A percentile compares a stretch with the other conserved stretches of the same genome.
phyloP scores from a whole-genome alignment of 306 rosid species.

The Acacia melanoxylon region DNA sequence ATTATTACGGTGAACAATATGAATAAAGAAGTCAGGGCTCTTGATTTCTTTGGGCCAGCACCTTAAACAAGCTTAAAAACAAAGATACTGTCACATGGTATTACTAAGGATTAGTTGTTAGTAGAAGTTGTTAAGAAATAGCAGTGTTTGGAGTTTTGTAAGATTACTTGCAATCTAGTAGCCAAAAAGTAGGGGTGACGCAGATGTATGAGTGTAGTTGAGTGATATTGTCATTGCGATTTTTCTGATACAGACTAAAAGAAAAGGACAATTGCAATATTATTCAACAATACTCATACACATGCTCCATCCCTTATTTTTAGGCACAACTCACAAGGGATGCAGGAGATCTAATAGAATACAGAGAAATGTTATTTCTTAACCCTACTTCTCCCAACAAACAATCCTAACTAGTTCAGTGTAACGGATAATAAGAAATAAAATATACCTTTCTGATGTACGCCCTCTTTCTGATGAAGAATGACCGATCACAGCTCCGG shows the following conservation, averaged over 20 bases:
- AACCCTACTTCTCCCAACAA: not conserved
- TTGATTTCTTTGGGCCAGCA: not conserved
- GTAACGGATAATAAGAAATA: not conserved
- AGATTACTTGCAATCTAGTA: not conserved
- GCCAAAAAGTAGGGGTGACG: not conserved
- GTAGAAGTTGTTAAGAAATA: not conserved
- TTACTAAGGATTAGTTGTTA: not conserved
- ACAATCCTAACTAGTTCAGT: not conserved
- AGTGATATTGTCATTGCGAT: not conserved
- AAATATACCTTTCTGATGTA: constrained; percentile 55
- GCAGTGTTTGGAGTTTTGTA: not conserved
- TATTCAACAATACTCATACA: not conserved
- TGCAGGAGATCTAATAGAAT: not conserved
- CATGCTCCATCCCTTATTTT: not conserved
- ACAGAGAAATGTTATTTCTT: not conserved
- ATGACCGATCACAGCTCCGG: constrained; percentile 69
- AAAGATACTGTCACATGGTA: not conserved
- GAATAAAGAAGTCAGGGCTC: not conserved
- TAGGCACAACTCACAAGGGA: not conserved
- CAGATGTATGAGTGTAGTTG: not conserved
- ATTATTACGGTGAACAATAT: not conserved
- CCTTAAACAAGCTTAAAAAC: constrained; percentile 19
- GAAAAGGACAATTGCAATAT: not conserved
- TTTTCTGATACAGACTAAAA: not conserved
- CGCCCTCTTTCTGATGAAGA: constrained; percentile 68